Conservation (phyloP, 257 asterid species). For the Sherardia arvensis region DNA sequence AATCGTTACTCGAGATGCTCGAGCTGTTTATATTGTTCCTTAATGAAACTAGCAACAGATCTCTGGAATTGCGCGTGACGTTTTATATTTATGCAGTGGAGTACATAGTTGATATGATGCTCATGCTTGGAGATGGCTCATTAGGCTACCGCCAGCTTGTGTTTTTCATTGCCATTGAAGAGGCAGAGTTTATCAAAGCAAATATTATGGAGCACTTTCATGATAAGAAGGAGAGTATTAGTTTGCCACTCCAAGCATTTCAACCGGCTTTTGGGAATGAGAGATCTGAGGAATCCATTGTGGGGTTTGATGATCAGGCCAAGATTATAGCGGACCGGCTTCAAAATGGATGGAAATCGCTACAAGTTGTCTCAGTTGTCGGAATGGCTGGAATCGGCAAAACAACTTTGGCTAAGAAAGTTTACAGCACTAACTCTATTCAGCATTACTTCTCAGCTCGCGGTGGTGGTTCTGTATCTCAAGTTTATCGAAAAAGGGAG, state of each 20-base stretch:
- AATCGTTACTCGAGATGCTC: too few species aligned
- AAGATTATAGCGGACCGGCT: not conserved
- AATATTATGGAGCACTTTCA: not conserved
- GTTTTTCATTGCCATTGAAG: too few species aligned
- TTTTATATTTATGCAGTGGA: too few species aligned
- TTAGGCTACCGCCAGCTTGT: too few species aligned
- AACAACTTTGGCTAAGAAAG: not conserved
- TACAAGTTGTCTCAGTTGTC: not conserved
- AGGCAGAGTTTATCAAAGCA: too few species aligned
- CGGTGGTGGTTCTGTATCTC: not conserved
- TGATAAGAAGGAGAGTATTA: too few species aligned
- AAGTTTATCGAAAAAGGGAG: not conserved
- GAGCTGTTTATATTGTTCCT: too few species aligned
- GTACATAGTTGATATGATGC: not conserved
- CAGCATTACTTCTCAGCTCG: not conserved
- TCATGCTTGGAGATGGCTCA: not conserved
- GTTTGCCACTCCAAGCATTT: too few species aligned
- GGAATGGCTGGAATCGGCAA: conserved; percentile 12
- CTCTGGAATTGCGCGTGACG: too few species aligned
- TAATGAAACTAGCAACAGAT: too few species aligned
- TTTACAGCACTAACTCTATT: not conserved
- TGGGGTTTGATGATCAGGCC: not conserved
- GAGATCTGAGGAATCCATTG: not conserved
- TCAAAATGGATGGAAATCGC: not conserved
- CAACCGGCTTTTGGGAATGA: too few species aligned